Evolutionary conservation across 2,329 filamentous ascomycete species (phyloP), one percentile per base, ranked within the genome.

Genomic region (Claviceps capensis): DNA sequence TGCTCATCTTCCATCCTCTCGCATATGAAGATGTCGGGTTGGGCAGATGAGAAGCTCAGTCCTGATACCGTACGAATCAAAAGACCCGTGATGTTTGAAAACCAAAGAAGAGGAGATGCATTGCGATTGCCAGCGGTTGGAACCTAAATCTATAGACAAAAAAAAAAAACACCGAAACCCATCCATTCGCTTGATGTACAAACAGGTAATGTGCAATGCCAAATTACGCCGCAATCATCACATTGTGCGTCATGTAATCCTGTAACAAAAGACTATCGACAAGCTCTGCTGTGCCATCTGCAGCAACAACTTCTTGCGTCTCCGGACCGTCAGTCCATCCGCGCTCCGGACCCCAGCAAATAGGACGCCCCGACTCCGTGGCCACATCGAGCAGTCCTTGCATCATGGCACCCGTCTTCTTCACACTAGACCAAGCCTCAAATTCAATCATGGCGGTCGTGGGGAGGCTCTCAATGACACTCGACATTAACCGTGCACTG

Each of bases 261-360:
- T 55, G 53, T 5, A 57, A 53, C 6, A 55, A 13, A 7, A 54
- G 45, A 47, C 47, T 47, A 3, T 58, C 49, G 5, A 48, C 37
- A 17, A 55, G 47, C 6, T 49, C 23, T 11, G 52, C 51, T 4
- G 54, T 47, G 11, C 40, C 17, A 13, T 53, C 50, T 16, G 49
- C 5, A 14, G 13, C 19, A 19, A 37, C 17, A 19, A 36, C 34
- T 13, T 51, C 42, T n/a, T 51, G 36, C 5, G 63, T 58, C 7
- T 72, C 71, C 16, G 76, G 70, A 0, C 69, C 72, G 49, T 81
- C 73, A 0, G 72, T 77, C 85, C 84, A 88, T 3, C 81, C 81
- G 53, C 82, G 71, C 59, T 81, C 73, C 0, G 81, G 77, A 0
- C 85, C 85, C 83, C 83, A 90, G 17, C 69, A 68, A n/a, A 88